Evolutionary conservation across 305 asterid genomes (phyloP), one percentile per base, ranked within the genome.

Genomic region (Fraxinus velutina): DNA sequence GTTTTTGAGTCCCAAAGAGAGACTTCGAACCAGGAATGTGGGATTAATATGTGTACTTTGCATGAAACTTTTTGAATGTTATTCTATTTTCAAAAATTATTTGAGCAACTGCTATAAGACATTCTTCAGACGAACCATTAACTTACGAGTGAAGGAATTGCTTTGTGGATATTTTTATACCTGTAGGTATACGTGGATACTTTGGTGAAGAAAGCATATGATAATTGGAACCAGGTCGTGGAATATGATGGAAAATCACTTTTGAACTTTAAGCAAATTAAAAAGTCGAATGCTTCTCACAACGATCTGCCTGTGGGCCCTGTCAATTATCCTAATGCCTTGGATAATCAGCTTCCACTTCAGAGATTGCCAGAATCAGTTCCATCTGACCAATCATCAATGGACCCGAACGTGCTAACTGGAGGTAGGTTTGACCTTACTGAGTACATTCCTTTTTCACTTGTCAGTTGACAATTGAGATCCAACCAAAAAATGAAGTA

Each of bases 181-280:
- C 55, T 86, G 82, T 86, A 96, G 99, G 93, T 94, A 39, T 90
- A 85, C 80, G 98, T 96, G 79, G 98, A 96, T 88, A 75, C 90
- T 19, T 89, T 89, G 94, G 92, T 96, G 83, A 96, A 96, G 27
- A 24, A 24, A 24, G 27, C 27, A 24, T 24, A 24, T 24, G 87
- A 94, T 52, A 92, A 92, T 80, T 96, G 99, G 99, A 86, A 81
- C 86, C 92, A 92, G 86, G 98, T 92, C 73, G 91, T 96, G 52
- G 99, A 94, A 90, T 96, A 96, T 80, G 99, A 96, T 85, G 99
- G 98, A 29, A 92, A 94, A 83, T 88, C 99, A 29, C 92, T 94
- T 66, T 27, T 94, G 90, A 88, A 86, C 86, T 83, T 90, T 84
- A 90, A 94, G 88, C 93, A 95, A 86, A 90, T 78, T 47, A 89